Evolutionary conservation across 2,329 filamentous ascomycete genomes (phyloP).

Genomic region (Chaetothyriales sp.): DNA sequence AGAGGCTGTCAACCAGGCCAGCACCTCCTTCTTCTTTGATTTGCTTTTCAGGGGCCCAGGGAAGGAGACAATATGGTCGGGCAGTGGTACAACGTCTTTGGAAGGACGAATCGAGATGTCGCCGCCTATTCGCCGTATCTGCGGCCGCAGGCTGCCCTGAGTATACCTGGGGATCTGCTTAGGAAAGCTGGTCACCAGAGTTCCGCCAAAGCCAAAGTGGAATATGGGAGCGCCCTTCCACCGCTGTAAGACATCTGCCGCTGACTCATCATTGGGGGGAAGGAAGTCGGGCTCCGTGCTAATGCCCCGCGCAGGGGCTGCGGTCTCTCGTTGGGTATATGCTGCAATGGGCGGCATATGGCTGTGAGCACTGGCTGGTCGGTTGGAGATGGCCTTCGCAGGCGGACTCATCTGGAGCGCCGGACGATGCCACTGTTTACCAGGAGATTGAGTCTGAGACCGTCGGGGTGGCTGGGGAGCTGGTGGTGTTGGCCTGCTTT

Average conservation of each 20-base stretch:
- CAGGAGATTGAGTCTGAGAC: conserved; percentile 45
- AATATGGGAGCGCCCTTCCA: conserved; percentile 86
- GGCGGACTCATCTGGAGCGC: conserved; percentile 22
- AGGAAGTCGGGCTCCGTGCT: conserved; percentile 41
- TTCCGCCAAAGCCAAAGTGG: conserved; percentile 74
- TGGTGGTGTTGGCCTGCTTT: conserved; percentile 17
- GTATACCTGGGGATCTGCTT: conserved; percentile 77
- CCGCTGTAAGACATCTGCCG: conserved; percentile 61
- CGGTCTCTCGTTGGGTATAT: conserved; percentile 12
- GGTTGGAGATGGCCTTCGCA: conserved; percentile 3
- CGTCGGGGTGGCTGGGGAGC: conserved; percentile 28
- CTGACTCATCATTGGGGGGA: conserved; percentile 39
- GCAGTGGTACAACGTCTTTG: conserved; percentile 56
- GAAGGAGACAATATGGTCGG: conserved; percentile 62
- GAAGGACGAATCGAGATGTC: conserved; percentile 64
- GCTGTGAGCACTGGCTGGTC: conserved; percentile 42
- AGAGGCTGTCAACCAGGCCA: conserved; percentile 62
- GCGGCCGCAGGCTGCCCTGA: conserved; percentile 54
- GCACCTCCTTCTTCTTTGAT: conserved; percentile 85
- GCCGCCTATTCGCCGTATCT: conserved; percentile 68
- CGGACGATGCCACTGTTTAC: conserved; percentile 36
- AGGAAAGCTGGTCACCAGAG: conserved; percentile 70
- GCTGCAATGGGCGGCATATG: conserved; percentile 23
- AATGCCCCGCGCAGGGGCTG: conserved; percentile 23
- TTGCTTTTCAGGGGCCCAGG: conserved; percentile 81